Evolutionary conservation across 2,329 filamentous ascomycete species (phyloP).

Genomic region (Elsinoe australis): DNA sequence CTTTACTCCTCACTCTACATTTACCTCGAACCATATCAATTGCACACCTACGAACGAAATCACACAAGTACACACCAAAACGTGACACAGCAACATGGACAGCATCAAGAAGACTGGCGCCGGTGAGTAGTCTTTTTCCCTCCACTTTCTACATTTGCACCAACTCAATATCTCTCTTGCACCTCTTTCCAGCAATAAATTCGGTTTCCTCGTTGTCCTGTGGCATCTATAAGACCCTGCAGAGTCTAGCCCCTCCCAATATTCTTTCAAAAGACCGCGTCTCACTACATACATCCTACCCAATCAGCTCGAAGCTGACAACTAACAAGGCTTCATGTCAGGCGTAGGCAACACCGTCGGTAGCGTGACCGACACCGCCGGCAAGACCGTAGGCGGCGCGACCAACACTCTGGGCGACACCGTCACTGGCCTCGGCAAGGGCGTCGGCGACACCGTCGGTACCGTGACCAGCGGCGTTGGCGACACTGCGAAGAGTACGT

Average conservation of each 20-base stretch:
- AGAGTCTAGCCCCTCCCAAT: no score
- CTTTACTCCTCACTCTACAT: no score
- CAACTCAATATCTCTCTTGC: no score
- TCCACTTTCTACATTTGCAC: background rate
- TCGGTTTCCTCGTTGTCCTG: no score
- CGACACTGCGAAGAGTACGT: conserved; percentile 21
- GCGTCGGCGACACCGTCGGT: conserved; percentile 18
- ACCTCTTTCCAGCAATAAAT: no score
- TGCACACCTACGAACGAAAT: no score
- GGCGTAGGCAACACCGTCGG: conserved; percentile 31
- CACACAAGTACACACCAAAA: background rate
- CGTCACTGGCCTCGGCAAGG: conserved; percentile 22
- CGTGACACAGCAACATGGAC: background rate
- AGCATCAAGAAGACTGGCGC: conserved; percentile 14
- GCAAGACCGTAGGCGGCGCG: conserved; percentile 26
- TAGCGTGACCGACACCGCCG: conserved; percentile 31
- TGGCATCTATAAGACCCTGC: no score
- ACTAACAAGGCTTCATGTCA: conserved; percentile 21
- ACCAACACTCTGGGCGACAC: conserved; percentile 28
- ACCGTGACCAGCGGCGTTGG: conserved; percentile 19
- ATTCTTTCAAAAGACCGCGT: no score
- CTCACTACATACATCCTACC: background rate
- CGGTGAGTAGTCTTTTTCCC: background rate
- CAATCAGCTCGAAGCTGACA: background rate
- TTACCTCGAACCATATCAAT: no score